Evolutionary conservation across 2,329 filamentous ascomycete species (phyloP).

Genomic region (Neurospora sp.): DNA sequence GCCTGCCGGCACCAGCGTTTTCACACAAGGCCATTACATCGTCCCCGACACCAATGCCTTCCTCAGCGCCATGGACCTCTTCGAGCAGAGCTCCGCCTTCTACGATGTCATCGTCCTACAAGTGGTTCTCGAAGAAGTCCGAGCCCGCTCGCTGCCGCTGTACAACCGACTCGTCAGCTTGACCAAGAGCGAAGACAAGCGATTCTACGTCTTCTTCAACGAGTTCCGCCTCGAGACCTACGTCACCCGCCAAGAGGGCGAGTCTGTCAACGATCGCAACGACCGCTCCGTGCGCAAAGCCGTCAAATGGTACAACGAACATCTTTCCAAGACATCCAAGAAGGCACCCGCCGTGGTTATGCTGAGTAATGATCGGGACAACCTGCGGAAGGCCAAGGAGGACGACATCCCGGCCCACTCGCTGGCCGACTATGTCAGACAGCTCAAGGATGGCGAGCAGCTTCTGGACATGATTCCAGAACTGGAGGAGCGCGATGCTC

Average conservation of each 20-base stretch:
- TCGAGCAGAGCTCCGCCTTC: constrained; percentile 84
- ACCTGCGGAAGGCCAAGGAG: constrained; percentile 67
- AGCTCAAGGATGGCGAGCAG: constrained; percentile 72
- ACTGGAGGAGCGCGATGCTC: constrained; percentile 56
- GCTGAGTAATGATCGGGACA: constrained; percentile 87
- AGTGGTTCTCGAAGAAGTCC: constrained; percentile 90
- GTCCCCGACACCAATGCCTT: constrained; percentile 95
- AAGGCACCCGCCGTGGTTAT: constrained; percentile 72
- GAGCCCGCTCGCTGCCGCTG: constrained; percentile 83
- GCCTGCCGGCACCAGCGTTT: constrained; percentile 73
- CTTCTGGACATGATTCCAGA: constrained; percentile 90
- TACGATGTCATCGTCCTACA: constrained; percentile 96
- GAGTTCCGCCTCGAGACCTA: constrained; percentile 93
- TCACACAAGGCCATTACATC: constrained; percentile 83
- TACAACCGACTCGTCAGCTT: constrained; percentile 88
- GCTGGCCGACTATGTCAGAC: constrained; percentile 68
- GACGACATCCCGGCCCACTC: constrained; percentile 63
- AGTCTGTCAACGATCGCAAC: constrained; percentile 93
- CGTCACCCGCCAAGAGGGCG: constrained; percentile 60
- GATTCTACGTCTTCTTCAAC: constrained; percentile 98
- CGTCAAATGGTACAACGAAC: constrained; percentile 81
- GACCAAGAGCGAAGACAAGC: constrained; percentile 91
- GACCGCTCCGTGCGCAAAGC: constrained; percentile 82
- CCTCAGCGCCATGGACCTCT: constrained; percentile 91
- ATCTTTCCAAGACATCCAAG: constrained; percentile 55